Evolutionary conservation across 768 basidiomycete species (phyloP).

Genomic region (Fistulinella prunicolor): DNA sequence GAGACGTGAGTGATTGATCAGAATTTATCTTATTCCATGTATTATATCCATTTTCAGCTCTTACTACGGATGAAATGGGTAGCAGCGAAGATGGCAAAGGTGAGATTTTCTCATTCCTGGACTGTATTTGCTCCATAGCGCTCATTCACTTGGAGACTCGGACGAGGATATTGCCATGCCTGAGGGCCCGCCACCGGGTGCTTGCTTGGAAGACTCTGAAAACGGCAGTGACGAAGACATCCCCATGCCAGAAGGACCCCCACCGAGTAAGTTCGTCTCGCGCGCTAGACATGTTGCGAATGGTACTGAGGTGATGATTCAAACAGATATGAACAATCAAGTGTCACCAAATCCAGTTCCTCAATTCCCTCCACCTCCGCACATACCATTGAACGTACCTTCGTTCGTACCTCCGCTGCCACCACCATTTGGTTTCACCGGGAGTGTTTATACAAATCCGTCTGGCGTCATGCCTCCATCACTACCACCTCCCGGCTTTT

Average conservation of each 20-base stretch:
- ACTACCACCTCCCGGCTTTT: conserved; percentile 64
- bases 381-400: conserved; percentile 16
- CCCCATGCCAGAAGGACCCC: conserved; percentile 83
- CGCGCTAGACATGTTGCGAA: not conserved
- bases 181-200: conserved; percentile 54
- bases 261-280: conserved; percentile 39
- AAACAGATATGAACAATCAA: conserved; percentile 11
- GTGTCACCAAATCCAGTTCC: not conserved
- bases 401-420: conserved; percentile 12
- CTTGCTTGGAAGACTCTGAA: conserved; percentile 34
- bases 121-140: not conserved
- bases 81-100: conserved; percentile 59
- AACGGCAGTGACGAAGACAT: conserved; percentile 79
- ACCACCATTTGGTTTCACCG: conserved; percentile 12
- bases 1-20: conserved; percentile 55
- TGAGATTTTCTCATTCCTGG: conserved; percentile 16
- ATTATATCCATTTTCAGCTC: conserved; percentile 39
- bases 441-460: conserved; percentile 4
- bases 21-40: not conserved
- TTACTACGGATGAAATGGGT: conserved; percentile 58
- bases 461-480: conserved; percentile 27
- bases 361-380: conserved; percentile 25
- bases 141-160: conserved; percentile 11
- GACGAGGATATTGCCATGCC: conserved; percentile 70
- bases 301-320: not conserved